Evolutionary conservation across 1,139 yeast species (phyloP).

Genomic region (Chernovozyma sophiae-reginae): DNA sequence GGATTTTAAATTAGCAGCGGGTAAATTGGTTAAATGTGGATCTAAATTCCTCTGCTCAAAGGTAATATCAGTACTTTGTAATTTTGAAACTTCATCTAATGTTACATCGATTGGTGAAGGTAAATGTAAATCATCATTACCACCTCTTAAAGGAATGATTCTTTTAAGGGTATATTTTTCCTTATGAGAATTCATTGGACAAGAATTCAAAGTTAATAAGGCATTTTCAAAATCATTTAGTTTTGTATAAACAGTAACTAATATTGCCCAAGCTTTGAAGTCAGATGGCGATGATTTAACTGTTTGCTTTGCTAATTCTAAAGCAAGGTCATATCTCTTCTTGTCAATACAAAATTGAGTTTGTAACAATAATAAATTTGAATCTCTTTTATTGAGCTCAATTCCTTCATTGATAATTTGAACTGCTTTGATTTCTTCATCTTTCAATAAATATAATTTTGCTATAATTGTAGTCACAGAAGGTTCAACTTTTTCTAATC

Average conservation of each 20-base stretch:
- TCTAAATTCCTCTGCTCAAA: constrained; percentile 57
- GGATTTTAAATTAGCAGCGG: constrained; percentile 71
- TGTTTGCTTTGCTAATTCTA: constrained; percentile 68
- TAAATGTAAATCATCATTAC: constrained; percentile 55
- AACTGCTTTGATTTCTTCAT: constrained; percentile 79
- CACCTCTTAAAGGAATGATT: constrained; percentile 54
- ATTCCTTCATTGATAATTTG: constrained; percentile 61
- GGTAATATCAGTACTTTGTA: constrained; percentile 49
- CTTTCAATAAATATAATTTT: constrained; percentile 50
- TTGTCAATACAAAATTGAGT: constrained; percentile 68
- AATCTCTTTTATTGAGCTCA: constrained; percentile 55
- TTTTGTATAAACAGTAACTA: constrained; percentile 70
- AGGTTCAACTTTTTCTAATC: constrained; percentile 39
- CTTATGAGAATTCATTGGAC: constrained; percentile 82
- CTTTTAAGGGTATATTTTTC: constrained; percentile 56
- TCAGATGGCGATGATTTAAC: constrained; percentile 82
- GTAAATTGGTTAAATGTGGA: constrained; percentile 64
- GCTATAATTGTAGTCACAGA: constrained; percentile 56
- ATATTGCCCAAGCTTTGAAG: constrained; percentile 74
- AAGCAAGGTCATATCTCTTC: constrained; percentile 65
- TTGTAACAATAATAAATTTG: constrained; percentile 57
- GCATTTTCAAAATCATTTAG: constrained; percentile 73
- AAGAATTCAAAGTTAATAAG: constrained; percentile 76
- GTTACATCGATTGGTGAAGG: constrained; percentile 81
- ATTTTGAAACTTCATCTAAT: constrained; percentile 56